Evolutionary conservation across 352 stramenopile species (phyloP).

Genomic region (Phytopythium chamaehyphon): DNA sequence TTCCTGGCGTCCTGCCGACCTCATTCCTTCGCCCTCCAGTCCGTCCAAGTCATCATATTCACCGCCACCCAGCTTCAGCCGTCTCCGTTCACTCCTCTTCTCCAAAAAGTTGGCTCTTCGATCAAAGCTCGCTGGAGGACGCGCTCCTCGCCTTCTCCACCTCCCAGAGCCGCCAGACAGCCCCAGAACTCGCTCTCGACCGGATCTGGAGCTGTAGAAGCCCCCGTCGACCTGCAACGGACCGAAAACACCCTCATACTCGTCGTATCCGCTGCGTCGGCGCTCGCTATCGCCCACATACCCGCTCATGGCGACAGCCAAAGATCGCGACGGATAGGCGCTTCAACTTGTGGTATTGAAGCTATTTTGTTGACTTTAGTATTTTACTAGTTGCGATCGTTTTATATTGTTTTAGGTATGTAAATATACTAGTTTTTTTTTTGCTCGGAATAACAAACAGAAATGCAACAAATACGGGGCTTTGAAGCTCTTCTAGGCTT

Average conservation of each 20-base stretch:
- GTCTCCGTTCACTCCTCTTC: conserved; percentile 11
- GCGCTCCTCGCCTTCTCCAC: neutral
- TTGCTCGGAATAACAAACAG: too few species aligned
- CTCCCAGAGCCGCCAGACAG: neutral
- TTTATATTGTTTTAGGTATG: too few species aligned
- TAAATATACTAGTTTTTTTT: too few species aligned
- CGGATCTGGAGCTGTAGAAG: too few species aligned
- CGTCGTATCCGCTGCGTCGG: conserved; percentile 45
- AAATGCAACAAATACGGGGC: too few species aligned
- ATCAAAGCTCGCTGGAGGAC: conserved; percentile 9
- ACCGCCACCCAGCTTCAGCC: neutral
- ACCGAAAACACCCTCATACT: conserved; percentile 62
- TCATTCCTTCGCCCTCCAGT: conserved; percentile 5
- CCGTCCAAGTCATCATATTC: conserved; percentile 8
- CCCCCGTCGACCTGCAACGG: conserved; percentile 19
- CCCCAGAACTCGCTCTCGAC: too few species aligned
- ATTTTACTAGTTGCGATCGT: too few species aligned
- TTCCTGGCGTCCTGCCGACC: neutral
- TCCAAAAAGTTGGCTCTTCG: conserved; percentile 21
- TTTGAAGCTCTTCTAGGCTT: too few species aligned
- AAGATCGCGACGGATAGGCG: neutral
- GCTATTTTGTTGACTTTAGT: too few species aligned
- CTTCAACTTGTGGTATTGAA: conserved; percentile 6
- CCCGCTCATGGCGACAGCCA: conserved; percentile 10
- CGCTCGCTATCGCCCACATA: conserved; percentile 15